These are phyloP conservation scores for Neurospora sp. DNA, from an alignment of 495 filamentous ascomycete species.

Conservation along the genomic window DNA sequence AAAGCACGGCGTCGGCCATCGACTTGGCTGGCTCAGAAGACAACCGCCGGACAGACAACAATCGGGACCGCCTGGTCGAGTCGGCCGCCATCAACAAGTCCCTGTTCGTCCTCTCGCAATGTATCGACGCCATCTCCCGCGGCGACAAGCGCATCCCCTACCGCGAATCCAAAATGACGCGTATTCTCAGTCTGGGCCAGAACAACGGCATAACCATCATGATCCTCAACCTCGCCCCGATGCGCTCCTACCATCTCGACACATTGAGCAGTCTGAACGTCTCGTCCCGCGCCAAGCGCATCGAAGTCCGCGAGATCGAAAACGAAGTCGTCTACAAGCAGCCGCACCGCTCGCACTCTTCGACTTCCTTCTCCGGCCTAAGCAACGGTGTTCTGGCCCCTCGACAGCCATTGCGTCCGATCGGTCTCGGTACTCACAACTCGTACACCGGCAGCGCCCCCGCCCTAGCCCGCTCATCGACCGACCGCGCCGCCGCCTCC, in stretches of 20 bases:
- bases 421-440: constrained; percentile 53
- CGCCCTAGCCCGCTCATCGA: constrained; percentile 27
- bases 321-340: constrained; percentile 82
- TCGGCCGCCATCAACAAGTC: constrained; percentile 99
- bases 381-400: constrained; percentile 38
- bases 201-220: constrained; percentile 94
- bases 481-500: constrained; percentile 30
- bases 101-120: constrained; percentile 88
- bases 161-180: constrained; percentile 93
- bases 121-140: constrained; percentile 80
- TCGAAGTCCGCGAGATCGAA: constrained; percentile 88
- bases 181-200: constrained; percentile 85
- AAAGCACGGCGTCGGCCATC: constrained; percentile 86
- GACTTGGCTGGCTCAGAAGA: constrained; percentile 96
- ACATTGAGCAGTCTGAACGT: constrained; percentile 91
- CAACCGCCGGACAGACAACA: constrained; percentile 89
- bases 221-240: constrained; percentile 88
- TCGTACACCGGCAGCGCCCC: constrained; percentile 34
- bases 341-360: constrained; percentile 33
- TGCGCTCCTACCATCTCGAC: constrained; percentile 82
- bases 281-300: constrained; percentile 91
- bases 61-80: constrained; percentile 84
- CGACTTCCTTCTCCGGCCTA: neutral
- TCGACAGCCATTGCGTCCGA: constrained; percentile 68
- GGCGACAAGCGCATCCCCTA: constrained; percentile 75